Evolutionary conservation across 192 early-diverging fungal genomes (phyloP).

Genomic region (Coemansia sp.): DNA sequence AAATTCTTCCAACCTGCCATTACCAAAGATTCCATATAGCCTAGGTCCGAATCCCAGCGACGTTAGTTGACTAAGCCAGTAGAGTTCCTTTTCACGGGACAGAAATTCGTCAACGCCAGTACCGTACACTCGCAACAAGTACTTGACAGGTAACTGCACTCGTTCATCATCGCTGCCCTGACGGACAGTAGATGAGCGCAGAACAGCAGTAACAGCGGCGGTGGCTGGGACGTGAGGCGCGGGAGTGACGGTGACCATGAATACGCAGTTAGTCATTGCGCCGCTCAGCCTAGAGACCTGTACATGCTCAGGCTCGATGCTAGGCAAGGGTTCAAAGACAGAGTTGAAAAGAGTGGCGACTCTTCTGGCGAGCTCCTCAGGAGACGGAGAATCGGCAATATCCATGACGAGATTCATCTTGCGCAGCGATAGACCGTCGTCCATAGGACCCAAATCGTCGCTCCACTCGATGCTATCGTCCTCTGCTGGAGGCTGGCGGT

Average conservation of each 20-base stretch:
- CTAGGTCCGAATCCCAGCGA: slow-evolving; percentile 72
- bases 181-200: background rate
- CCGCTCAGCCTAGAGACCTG: slow-evolving; percentile 62
- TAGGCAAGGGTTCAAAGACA: slow-evolving; percentile 28
- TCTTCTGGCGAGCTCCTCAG: slow-evolving; percentile 19
- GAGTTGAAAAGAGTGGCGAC: slow-evolving; percentile 38
- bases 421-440: slow-evolving; percentile 21
- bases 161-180: background rate
- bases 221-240: slow-evolving; percentile 24
- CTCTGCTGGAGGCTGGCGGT: background rate
- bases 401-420: slow-evolving; percentile 39
- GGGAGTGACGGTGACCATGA: slow-evolving; percentile 38
- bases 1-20: slow-evolving; percentile 87
- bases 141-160: slow-evolving; percentile 37
- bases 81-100: slow-evolving; percentile 78
- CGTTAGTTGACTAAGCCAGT: slow-evolving; percentile 74
- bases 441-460: slow-evolving; percentile 15
- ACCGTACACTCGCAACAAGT: slow-evolving; percentile 79
- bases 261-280: slow-evolving; percentile 72
- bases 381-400: slow-evolving; percentile 28
- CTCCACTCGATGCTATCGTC: slow-evolving; percentile 23
- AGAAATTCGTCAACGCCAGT: slow-evolving; percentile 76
- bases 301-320: slow-evolving; percentile 26
- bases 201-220: slow-evolving; percentile 1
- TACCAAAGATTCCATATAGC: slow-evolving; percentile 75